Evolutionary conservation across 108 stramenopile species (phyloP), one percentile per base, ranked within the genome.

Genomic region (Hondaea fermentalgiana): DNA sequence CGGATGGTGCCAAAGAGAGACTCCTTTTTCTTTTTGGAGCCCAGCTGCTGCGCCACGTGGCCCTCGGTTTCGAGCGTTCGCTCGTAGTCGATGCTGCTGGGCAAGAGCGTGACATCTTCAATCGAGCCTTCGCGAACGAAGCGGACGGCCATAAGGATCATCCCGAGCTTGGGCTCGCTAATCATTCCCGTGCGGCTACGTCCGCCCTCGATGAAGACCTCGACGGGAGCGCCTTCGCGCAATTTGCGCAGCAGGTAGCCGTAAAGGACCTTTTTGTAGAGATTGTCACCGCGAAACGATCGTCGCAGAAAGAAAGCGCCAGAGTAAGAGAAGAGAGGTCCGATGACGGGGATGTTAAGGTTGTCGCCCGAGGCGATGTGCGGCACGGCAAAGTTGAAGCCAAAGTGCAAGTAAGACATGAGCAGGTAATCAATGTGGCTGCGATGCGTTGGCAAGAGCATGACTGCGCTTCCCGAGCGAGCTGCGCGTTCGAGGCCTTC

Each of bases 191-290:
- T 83, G 45, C 76, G 76, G 76, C 49, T 83, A 12, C 76, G 76
- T 19, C 76, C 76, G 51, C 76, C 76, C 76, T 83, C 76, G 28
- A 83, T 53, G 23, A 83, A 83, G 51, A 47, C 45, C 76, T 83
- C 76, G 43, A 83, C 76, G 12, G 51, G 45, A 0, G 76, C 45
- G 45, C 76, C 76, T 35, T 83, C 76, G 76, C 76, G 76, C 25
- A 83, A 45, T 23, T 83, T 83, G 76, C 76, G 76, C 23, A 83
- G 23, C 17, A 83, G 76, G 76, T 83, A 83, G n/a, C 76, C 76
- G 51, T 83, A 83, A 17, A 83, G 76, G 12, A 83, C 76, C 76
- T 83, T 83, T 53, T 83, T 83, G 76, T 83, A 83, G n/a, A 83
- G 28, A 4, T 83, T 83, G 76, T 83, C 76, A 16, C 76, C 76